A percentile compares a stretch with the other conserved stretches of the same genome.
Conservation (phyloP, 371 early-diverging fungal species). For the Apophysomyces ossiformis region DNA sequence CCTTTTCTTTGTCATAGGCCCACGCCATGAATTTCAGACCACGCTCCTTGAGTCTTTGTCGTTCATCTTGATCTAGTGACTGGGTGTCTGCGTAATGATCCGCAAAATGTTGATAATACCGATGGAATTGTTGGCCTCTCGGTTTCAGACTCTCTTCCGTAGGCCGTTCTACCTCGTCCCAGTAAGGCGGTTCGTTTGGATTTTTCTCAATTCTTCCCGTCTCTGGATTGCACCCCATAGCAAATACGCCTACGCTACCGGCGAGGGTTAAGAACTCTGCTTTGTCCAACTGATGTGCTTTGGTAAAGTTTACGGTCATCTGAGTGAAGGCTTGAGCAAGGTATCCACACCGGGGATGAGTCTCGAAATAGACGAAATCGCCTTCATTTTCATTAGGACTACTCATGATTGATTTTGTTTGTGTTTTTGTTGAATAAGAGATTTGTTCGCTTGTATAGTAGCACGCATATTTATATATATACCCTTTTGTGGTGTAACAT, state of each 20-base stretch:
- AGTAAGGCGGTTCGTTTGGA: not conserved
- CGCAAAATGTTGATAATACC: not conserved
- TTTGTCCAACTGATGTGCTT: not conserved
- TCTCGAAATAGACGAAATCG: not conserved
- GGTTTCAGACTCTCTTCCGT: not conserved
- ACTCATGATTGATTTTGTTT: no score
- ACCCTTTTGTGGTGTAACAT: no score
- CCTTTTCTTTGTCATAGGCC: not conserved
- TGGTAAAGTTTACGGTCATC: not conserved
- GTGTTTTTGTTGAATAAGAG: no score
- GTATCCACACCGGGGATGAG: not conserved
- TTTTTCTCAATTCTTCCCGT: not conserved
- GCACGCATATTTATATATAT: no score
- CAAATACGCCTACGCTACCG: not conserved
- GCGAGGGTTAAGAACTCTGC: not conserved
- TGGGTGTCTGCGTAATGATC: not conserved
- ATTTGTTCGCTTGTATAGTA: no score
- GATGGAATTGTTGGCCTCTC: not conserved
- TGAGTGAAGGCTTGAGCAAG: not conserved
- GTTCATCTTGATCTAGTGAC: not conserved
- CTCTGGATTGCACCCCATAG: not conserved
- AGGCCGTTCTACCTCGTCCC: not conserved
- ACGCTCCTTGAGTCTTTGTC: not conserved
- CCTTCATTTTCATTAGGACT: not conserved
- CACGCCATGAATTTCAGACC: not conserved